Conservation (phyloP, 2,329 filamentous ascomycete genomes). For the Zalaria obscura region DNA sequence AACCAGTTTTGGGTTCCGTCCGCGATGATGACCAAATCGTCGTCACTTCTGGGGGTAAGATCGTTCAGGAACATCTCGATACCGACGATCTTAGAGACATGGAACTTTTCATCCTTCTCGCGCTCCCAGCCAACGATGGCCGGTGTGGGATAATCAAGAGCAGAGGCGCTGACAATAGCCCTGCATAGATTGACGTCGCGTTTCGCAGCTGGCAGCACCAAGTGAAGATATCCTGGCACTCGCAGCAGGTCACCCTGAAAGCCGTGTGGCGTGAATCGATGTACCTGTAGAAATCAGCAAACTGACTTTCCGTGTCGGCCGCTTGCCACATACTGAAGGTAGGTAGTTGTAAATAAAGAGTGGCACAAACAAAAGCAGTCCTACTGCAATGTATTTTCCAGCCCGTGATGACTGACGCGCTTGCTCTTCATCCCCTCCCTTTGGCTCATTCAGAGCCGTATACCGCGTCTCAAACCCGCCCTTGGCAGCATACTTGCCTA, state of each 20-base stretch:
- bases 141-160: constrained; percentile 12
- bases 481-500: background rate
- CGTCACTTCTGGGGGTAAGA: constrained; percentile 6
- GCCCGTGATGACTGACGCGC: background rate
- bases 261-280: background rate
- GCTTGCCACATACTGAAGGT: background rate
- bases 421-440: background rate
- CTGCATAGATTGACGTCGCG: constrained; percentile 11
- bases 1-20: constrained; percentile 52
- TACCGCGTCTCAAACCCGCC: background rate
- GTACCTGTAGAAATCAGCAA: background rate
- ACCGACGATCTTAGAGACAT: constrained; percentile 13
- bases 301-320: too few relatives aligned
- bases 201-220: constrained; percentile 3
- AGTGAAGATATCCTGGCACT: constrained; percentile 3
- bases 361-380: background rate
- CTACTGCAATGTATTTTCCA: background rate
- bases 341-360: background rate
- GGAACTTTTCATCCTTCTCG: constrained; percentile 3
- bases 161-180: constrained; percentile 10
- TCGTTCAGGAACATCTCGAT: constrained; percentile 10
- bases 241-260: too few relatives aligned
- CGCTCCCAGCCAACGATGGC: constrained; percentile 12
- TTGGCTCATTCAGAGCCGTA: background rate
- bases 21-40: constrained; percentile 48